Evolutionary conservation across 1,284 basidiomycete genomes (phyloP).

Genomic region (Sporisorium sorghi): DNA sequence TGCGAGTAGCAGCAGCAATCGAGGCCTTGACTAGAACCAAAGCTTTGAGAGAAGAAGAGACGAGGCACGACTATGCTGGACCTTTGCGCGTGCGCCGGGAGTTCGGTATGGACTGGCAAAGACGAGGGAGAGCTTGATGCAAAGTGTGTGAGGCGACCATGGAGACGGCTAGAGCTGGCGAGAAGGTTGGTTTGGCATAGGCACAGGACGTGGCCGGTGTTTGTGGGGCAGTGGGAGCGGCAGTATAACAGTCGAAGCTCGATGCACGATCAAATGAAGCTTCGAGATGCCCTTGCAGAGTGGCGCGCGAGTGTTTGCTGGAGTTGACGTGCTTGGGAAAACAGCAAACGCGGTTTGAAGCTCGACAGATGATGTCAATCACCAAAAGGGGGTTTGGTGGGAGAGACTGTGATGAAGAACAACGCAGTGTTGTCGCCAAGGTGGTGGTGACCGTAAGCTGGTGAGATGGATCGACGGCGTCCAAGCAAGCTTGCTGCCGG

Average conservation of each 20-base stretch:
- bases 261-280: slow-evolving; percentile 23
- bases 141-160: slow-evolving; percentile 11
- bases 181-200: neutral
- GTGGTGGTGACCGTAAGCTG: too few relatives aligned
- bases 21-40: neutral
- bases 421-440: neutral
- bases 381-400: neutral
- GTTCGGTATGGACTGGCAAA: neutral
- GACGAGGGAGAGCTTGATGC: slow-evolving; percentile 15
- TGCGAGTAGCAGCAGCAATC: neutral
- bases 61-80: neutral
- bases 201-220: neutral
- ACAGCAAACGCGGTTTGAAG: neutral
- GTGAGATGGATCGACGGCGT: neutral
- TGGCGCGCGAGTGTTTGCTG: neutral
- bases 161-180: slow-evolving; percentile 8
- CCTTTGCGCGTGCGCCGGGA: neutral
- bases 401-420: neutral
- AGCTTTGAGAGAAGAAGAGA: neutral
- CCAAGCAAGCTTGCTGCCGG: neutral
- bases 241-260: slow-evolving; percentile 13
- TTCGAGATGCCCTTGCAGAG: slow-evolving; percentile 1
- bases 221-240: slow-evolving; percentile 9
- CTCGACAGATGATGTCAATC: neutral
- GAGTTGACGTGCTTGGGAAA: neutral